phyloP scores from a whole-genome alignment of 1,284 basidiomycete genomes.

The Sphaerobolus stellatus region DNA sequence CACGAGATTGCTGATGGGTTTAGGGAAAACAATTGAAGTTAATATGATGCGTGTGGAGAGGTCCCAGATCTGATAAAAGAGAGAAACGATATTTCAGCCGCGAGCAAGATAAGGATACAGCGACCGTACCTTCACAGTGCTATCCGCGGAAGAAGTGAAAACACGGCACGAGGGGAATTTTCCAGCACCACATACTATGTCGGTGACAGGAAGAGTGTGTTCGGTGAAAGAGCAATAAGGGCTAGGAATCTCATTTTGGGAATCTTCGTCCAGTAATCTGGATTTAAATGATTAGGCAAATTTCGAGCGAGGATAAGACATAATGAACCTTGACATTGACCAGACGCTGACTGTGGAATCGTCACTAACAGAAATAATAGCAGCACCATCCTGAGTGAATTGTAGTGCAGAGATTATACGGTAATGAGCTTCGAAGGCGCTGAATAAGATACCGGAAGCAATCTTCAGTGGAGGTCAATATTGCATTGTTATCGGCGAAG shows the following conservation, averaged over 20 bases:
- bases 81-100: too few relatives aligned
- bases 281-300: slow-evolving; percentile 24
- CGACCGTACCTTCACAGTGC: slow-evolving; percentile 80
- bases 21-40: slow-evolving; percentile 84
- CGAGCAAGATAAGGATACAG: slow-evolving; percentile 13
- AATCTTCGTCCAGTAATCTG: slow-evolving; percentile 62
- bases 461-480: slow-evolving; percentile 51
- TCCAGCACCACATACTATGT: slow-evolving; percentile 78
- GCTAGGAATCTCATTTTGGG: slow-evolving; percentile 67
- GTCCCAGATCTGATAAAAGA: slow-evolving; percentile 78
- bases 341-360: slow-evolving; percentile 89
- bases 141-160: slow-evolving; percentile 83
- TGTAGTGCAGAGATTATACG: slow-evolving; percentile 79
- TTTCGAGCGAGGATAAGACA: slow-evolving; percentile 20
- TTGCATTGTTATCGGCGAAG: slow-evolving; percentile 16
- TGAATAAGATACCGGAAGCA: slow-evolving; percentile 84
- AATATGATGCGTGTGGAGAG: slow-evolving; percentile 71
- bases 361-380: slow-evolving; percentile 83
- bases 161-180: slow-evolving; percentile 75
- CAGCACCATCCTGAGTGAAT: slow-evolving; percentile 80
- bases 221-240: slow-evolving; percentile 84
- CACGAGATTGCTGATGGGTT: slow-evolving; percentile 63
- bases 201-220: slow-evolving; percentile 88
- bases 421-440: slow-evolving; percentile 94
- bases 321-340: slow-evolving; percentile 74